Evolutionary conservation across 495 filamentous ascomycete species (phyloP).

Genomic region (Thozetella sp.): DNA sequence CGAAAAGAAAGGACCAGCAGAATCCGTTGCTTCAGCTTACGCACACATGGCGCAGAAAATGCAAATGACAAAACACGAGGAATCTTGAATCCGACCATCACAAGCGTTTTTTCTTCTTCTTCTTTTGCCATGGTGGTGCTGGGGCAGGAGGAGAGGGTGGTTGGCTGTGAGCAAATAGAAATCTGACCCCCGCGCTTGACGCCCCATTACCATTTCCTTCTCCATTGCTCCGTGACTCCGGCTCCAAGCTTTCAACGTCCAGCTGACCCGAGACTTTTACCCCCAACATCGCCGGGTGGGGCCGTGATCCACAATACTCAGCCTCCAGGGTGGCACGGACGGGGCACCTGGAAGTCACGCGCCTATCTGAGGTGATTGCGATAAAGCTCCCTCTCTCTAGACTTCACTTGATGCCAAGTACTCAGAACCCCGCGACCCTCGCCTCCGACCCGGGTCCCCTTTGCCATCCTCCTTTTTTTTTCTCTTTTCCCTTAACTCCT

Average conservation of each 20-base stretch:
- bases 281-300: constrained; percentile 2
- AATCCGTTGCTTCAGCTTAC: neutral
- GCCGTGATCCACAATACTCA: neutral
- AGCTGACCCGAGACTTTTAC: neutral
- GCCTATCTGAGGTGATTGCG: constrained; percentile 3
- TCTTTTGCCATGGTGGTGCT: no score
- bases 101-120: neutral
- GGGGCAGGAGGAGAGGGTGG: neutral
- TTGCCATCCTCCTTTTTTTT: neutral
- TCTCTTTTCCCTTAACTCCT: neutral
- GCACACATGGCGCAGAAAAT: neutral
- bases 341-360: neutral
- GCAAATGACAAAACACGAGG: neutral
- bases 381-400: neutral
- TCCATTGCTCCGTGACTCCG: constrained; percentile 1
- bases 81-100: neutral
- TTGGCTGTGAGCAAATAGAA: neutral
- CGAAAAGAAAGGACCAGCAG: neutral
- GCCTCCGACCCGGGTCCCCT: neutral
- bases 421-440: neutral
- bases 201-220: neutral
- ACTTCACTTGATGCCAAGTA: neutral
- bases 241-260: constrained; percentile 2
- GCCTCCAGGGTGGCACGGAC: constrained; percentile 3
- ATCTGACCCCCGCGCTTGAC: neutral